Percentiles rank a stretch among this genome's conserved stretches.
phyloP scores from a whole-genome alignment of 306 rosid genomes.

The Trifolium repens region DNA sequence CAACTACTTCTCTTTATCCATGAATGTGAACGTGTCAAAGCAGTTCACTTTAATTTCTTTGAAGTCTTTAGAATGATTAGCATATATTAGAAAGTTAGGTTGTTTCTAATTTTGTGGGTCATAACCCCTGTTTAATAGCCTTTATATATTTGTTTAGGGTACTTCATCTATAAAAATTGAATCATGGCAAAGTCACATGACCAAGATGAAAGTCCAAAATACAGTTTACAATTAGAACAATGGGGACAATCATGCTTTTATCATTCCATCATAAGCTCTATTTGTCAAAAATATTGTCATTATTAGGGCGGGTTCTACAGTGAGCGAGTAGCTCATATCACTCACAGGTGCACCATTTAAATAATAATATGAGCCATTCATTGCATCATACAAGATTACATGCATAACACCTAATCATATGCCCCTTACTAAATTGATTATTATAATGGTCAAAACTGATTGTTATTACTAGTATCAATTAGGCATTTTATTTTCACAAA shows the following conservation, averaged over 20 bases:
- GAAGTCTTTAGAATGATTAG: slow-evolving; percentile 8
- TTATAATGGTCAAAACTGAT: no score
- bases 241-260: slow-evolving; percentile 53
- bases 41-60: slow-evolving; percentile 18
- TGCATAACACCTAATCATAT: no score
- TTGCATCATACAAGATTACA: no score
- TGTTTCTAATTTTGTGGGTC: slow-evolving; percentile 28
- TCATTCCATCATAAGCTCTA: slow-evolving; percentile 39
- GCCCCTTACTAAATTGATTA: no score
- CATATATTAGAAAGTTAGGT: slow-evolving; percentile 27
- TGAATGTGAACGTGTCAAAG: slow-evolving; percentile 33
- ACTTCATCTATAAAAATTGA: slow-evolving; percentile 2
- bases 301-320: no score
- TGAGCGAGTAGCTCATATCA: no score
- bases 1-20: neutral
- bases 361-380: no score
- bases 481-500: no score
- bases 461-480: no score
- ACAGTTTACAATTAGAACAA: slow-evolving; percentile 31
- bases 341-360: no score
- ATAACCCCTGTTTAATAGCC: slow-evolving; percentile 7
- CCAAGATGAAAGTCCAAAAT: slow-evolving; percentile 9
- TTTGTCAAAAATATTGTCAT: slow-evolving; percentile 37
- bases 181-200: slow-evolving; percentile 10
- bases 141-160: slow-evolving; percentile 15